Conservation (phyloP, 768 basidiomycete genomes). For the Mrakia frigida region DNA sequence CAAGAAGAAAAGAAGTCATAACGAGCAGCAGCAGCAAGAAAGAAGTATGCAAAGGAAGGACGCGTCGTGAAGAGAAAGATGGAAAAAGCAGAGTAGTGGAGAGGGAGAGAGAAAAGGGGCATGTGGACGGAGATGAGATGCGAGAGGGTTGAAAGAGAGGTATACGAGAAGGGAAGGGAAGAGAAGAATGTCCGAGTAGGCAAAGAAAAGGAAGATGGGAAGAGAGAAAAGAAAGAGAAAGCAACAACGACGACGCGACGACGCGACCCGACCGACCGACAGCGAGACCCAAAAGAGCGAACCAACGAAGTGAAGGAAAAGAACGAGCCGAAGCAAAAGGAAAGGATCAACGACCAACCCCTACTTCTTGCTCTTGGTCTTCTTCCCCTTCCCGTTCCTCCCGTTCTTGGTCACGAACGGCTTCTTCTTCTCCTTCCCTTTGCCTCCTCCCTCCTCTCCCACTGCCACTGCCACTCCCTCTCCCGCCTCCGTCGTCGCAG, state of each 20-base stretch:
- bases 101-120: background rate
- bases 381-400: constrained; percentile 29
- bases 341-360: background rate
- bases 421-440: constrained; percentile 1
- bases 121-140: background rate
- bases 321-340: background rate
- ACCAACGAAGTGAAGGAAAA: background rate
- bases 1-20: too few relatives aligned
- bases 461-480: background rate
- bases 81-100: background rate
- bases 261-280: background rate
- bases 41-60: too few relatives aligned
- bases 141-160: background rate
- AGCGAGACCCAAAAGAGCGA: too few relatives aligned
- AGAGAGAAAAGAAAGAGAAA: background rate
- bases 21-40: too few relatives aligned
- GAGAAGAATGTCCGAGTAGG: background rate
- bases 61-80: too few relatives aligned
- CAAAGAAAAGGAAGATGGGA: background rate
- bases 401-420: constrained; percentile 6
- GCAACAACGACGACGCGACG: background rate
- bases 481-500: background rate
- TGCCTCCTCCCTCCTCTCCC: background rate
- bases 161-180: background rate
- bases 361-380: constrained; percentile 21